Conservation (phyloP, 1,284 basidiomycete species). For the Fomitopsis betulina region DNA sequence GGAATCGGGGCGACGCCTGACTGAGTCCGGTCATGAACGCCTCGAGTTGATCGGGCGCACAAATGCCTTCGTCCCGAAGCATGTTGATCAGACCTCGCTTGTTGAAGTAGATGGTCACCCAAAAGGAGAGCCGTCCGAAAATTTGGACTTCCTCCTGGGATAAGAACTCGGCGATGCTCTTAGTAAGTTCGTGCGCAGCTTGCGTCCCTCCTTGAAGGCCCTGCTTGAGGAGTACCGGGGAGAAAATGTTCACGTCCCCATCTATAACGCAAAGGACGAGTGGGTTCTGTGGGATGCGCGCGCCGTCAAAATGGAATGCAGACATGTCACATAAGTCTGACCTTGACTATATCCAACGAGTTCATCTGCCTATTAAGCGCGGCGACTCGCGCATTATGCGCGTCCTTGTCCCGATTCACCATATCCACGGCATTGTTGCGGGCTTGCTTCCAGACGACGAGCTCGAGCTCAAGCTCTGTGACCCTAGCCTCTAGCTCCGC, state of each 20-base stretch:
- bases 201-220: conserved; percentile 64
- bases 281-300: conserved; percentile 49
- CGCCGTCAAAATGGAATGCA: neutral
- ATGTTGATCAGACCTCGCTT: conserved; percentile 47
- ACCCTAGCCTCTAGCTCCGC: conserved; percentile 56
- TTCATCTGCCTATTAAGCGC: conserved; percentile 58
- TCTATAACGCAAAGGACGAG: conserved; percentile 73
- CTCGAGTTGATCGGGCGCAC: conserved; percentile 61
- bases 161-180: conserved; percentile 60
- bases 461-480: conserved; percentile 62
- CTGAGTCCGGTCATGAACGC: conserved; percentile 67
- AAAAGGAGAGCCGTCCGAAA: conserved; percentile 60
- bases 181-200: conserved; percentile 64
- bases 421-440: conserved; percentile 54
- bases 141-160: conserved; percentile 51
- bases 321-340: conserved; percentile 21
- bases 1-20: conserved; percentile 63
- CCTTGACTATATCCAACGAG: conserved; percentile 51
- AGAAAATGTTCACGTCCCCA: conserved; percentile 67
- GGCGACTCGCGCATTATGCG: conserved; percentile 59
- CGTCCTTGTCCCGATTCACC: conserved; percentile 52
- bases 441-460: conserved; percentile 65
- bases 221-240: conserved; percentile 47
- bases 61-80: conserved; percentile 47
- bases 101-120: conserved; percentile 69